Base-by-base conservation (phyloP, 768 basidiomycete species). In the Tylopilus sp. region DNA sequence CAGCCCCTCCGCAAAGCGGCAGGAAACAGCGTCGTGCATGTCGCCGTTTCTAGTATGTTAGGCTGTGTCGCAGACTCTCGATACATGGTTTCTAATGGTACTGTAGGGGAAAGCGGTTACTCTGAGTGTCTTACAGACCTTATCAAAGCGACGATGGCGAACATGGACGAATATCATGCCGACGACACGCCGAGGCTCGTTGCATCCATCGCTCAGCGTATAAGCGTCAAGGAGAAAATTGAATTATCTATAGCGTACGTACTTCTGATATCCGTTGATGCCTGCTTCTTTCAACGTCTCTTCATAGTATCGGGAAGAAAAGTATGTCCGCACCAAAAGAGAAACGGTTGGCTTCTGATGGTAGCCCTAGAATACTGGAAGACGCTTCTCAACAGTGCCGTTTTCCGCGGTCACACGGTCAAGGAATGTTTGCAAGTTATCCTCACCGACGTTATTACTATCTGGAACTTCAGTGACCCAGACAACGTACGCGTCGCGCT, bases 381-480 rank as follows among this genome's bases (percentile, higher is more conserved):
- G 1, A 48, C 21, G 36, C 53, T 56, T 8, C 17, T 51, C 21
- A 51, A 40, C 17, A 56, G 58, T 3, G 36, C 49, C 6, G n/a
- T 51, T 31, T 51, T 59, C 47, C 40, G 47, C 0, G 49, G 49
- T 6, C 49, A 23, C 33, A 48, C 58, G 20, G 36, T 60, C 20
- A 15, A 36, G 3, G 40, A 52, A 40, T 59, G 58, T 6, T 47
- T 59, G 39, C 3, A 52, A 23, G 50, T 56, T 5, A 60, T 59
- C 17, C 50, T 3, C 6, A 20, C 40, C 10, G 58, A 59, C 11
- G 20, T 59, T 4, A n/a, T 51, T 17, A 36, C 44, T 0, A 20
- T 56, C 30, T 59, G 58, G 58, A 59, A 59, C 20, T 51, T 59
- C 6, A 15, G 31, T 4, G 58, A 59, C 33, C 58, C 53, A 1